These are phyloP conservation scores for Dichomitus squalens DNA, from an alignment of 1,284 basidiomycete genomes.

Conservation along the genomic window DNA sequence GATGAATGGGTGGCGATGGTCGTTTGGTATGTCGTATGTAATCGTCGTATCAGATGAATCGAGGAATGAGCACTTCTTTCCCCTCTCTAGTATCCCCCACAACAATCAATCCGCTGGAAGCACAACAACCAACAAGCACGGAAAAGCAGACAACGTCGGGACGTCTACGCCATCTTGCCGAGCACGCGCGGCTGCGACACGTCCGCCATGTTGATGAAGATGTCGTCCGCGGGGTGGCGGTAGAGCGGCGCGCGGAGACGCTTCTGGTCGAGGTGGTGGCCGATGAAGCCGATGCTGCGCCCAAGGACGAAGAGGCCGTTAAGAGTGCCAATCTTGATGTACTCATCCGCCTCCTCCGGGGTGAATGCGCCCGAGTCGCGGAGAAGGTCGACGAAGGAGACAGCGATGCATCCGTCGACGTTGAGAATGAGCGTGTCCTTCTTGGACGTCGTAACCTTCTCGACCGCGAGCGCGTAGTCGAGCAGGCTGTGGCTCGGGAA, in stretches of 20 bases:
- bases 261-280: slow-evolving; percentile 95
- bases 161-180: slow-evolving; percentile 50
- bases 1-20: neutral
- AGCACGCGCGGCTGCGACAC: slow-evolving; percentile 77
- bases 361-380: slow-evolving; percentile 94
- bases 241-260: slow-evolving; percentile 90
- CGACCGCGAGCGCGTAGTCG: slow-evolving; percentile 98
- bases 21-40: slow-evolving; percentile 7
- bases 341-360: slow-evolving; percentile 95
- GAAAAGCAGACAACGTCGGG: neutral
- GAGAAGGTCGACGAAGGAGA: slow-evolving; percentile 96
- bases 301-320: slow-evolving; percentile 98
- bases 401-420: slow-evolving; percentile 97
- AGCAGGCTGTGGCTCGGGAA: slow-evolving; percentile 93
- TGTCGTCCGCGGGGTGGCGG: slow-evolving; percentile 88
- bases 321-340: slow-evolving; percentile 93
- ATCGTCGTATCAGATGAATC: too few relatives aligned
- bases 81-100: neutral
- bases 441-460: slow-evolving; percentile 97
- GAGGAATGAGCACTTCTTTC: slow-evolving; percentile 11
- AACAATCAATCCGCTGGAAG: slow-evolving; percentile 1
- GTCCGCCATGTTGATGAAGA: slow-evolving; percentile 87
- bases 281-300: slow-evolving; percentile 96
- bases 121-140: too few relatives aligned
- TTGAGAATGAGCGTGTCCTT: slow-evolving; percentile 97